phyloP scores from a whole-genome alignment of 164 flowering plant species.

The Aristolochia fimbriata region DNA sequence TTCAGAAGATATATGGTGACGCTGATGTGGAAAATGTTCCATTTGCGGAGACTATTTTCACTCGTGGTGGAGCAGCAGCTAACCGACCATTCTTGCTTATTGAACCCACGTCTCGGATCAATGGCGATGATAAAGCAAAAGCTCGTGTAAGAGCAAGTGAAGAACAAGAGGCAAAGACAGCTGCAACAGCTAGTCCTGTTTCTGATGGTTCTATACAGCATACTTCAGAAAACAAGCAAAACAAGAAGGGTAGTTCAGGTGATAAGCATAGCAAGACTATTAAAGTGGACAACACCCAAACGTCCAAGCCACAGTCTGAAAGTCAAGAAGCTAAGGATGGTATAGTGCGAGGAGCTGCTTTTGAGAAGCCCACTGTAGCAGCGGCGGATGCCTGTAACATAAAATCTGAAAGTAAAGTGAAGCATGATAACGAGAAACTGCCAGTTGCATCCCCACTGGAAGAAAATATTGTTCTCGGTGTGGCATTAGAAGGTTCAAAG shows the following conservation, averaged over 20 bases:
- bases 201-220: slow-evolving; percentile 15
- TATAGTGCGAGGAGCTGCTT: slow-evolving; percentile 3
- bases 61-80: slow-evolving; percentile 18
- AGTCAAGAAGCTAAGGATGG: slow-evolving; percentile 15
- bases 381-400: slow-evolving; percentile 10
- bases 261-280: slow-evolving; percentile 10
- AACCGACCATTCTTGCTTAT: slow-evolving; percentile 35
- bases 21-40: slow-evolving; percentile 52
- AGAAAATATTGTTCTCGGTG: slow-evolving; percentile 69
- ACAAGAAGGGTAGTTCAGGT: slow-evolving; percentile 20
- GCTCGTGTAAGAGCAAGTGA: slow-evolving; percentile 33
- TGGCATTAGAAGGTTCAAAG: slow-evolving; percentile 66
- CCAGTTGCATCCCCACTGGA: slow-evolving; percentile 25
- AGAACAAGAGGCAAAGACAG: slow-evolving; percentile 26
- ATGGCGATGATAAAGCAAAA: slow-evolving; percentile 38
- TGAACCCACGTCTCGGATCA: slow-evolving; percentile 45
- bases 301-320: slow-evolving; percentile 9
- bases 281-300: slow-evolving; percentile 11
- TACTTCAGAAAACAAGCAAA: slow-evolving; percentile 19
- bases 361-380: slow-evolving; percentile 13
- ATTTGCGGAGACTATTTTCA: slow-evolving; percentile 34
- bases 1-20: slow-evolving; percentile 59
- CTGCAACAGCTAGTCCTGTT: neutral
- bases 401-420: slow-evolving; percentile 18
- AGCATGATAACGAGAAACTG: slow-evolving; percentile 11